Evolutionary conservation across 305 asterid genomes (phyloP), one percentile per base, ranked within the genome.

Genomic region (Andrographis paniculata): DNA sequence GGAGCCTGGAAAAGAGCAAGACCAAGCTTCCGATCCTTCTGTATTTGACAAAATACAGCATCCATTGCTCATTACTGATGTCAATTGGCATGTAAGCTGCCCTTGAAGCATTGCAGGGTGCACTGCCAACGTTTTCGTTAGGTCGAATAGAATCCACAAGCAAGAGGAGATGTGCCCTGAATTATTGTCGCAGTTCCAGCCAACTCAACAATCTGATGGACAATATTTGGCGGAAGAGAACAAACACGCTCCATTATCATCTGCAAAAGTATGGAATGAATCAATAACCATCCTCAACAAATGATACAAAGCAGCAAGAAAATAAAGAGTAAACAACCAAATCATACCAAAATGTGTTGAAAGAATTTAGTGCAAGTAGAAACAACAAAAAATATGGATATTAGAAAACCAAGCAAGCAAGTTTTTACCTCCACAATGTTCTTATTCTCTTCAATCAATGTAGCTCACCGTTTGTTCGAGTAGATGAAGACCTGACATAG

Each of bases 191-290:
- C 56, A 92, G 68, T 42, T 97, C 94, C 30, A 50, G 82, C 94
- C 70, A 87, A 65, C 73, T 76, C 92, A 51, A 92, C 94, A 61
- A 84, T 55, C 63, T 87, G 93, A 53, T 79, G 80, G 46, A 84
- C 93, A 44, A 84, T 63, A 69, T 66, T 70, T 39, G 92, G 72
- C 39, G 99, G 97, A 63, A 84, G 92, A 38, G 94, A 88, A 63
- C 97, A 92, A 38, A 92, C 94, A 40, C 99, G 97, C 60, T 92
- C 99, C 99, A 92, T 92, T 70, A 92, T 82, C 53, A 92, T 97
- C 96, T 91, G 70, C 35, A 72, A 58, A 42, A 42, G 37, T 14
- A 71, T 39, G 21, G 40, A 24, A 38, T 55, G 13, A 50, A 53
- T 67, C 39, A 65, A 68, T 53, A 27, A 5, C 43, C 50, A 24